phyloP scores from a whole-genome alignment of 1,139 yeast species.

The Hansenula lynferdii region DNA sequence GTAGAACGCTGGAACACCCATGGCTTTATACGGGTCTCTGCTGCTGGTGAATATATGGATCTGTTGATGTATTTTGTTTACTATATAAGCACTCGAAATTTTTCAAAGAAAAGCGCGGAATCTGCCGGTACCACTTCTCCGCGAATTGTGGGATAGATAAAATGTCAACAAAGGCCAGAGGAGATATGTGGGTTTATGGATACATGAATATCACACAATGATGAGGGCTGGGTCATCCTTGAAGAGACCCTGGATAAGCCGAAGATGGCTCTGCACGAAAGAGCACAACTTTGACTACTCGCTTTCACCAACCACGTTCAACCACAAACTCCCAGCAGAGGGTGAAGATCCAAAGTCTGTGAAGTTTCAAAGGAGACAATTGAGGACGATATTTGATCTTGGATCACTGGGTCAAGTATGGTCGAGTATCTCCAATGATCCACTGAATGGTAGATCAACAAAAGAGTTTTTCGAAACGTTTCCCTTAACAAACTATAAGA shows the following conservation, averaged over 20 bases:
- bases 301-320: conserved; percentile 29
- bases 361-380: conserved; percentile 12
- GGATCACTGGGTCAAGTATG: conserved; percentile 11
- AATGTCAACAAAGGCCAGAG: too few relatives aligned
- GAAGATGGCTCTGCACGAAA: conserved; percentile 1
- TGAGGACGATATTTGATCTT: conserved; percentile 10
- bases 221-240: neutral
- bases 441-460: conserved; percentile 15
- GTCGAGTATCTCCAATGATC: conserved; percentile 12
- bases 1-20: conserved; percentile 96
- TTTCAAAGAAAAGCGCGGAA: too few relatives aligned
- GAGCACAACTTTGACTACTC: conserved; percentile 32
- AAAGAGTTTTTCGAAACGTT: conserved; percentile 35
- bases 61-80: too few relatives aligned
- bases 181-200: too few relatives aligned
- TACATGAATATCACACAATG: too few relatives aligned
- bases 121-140: too few relatives aligned
- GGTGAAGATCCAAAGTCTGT: conserved; percentile 9
- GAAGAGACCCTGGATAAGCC: neutral
- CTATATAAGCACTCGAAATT: neutral
- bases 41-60: too few relatives aligned
- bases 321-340: conserved; percentile 28
- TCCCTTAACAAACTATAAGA: conserved; percentile 43
- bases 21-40: too few relatives aligned
- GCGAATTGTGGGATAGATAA: too few relatives aligned